Evolutionary conservation across 1,284 basidiomycete species (phyloP), one percentile per base, ranked within the genome.

Genomic region (Papiliotrema laurentii): DNA sequence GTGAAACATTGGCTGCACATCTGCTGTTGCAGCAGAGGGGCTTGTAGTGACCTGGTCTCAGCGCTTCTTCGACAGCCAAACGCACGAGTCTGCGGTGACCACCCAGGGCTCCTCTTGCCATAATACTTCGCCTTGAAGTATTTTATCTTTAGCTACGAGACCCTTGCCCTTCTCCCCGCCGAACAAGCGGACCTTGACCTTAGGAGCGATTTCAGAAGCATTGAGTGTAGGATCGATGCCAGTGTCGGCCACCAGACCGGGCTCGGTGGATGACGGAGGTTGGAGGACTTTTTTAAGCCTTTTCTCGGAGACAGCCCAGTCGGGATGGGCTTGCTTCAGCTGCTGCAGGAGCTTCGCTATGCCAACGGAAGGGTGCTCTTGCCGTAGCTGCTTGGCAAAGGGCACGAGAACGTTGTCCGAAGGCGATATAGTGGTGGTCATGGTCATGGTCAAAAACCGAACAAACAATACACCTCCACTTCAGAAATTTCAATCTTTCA

Each of bases 271-370:
- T 5, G 45, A 10, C 13, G n/a, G 10, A 10, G 34, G 21, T 11
- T 76, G 66, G 7, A 81, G 69, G 39, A 85, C 73, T 68, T 86
- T 89, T 47, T 82, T 76, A 9, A 85, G 79, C 14, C 88, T 80
- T 65, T 89, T 89, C 71, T 90, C 88, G 68, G 85, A 86, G 54
- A 90, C 84, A 0, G 78, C 68, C 87, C 87, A 89, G 19, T 78
- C 75, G 1, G 85, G 80, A 57, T 85, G 74, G 5, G 75, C 72
- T 5, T 76, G 65, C 27, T 85, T 78, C 16, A 90, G 73, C 11
- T 81, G 75, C 2, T 79, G 75, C 51, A 87, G 83, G 2, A 88
- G 76, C 72, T 88, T 90, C 4, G 77, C 60, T 31, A 86, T 80
- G 2, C 88, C 88, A 16, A 87, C 76, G 1, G 77, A 68, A 0